These are phyloP conservation scores for Ustilago shanxiensis DNA, from an alignment of 1,284 basidiomycete genomes.

Conservation along the genomic window DNA sequence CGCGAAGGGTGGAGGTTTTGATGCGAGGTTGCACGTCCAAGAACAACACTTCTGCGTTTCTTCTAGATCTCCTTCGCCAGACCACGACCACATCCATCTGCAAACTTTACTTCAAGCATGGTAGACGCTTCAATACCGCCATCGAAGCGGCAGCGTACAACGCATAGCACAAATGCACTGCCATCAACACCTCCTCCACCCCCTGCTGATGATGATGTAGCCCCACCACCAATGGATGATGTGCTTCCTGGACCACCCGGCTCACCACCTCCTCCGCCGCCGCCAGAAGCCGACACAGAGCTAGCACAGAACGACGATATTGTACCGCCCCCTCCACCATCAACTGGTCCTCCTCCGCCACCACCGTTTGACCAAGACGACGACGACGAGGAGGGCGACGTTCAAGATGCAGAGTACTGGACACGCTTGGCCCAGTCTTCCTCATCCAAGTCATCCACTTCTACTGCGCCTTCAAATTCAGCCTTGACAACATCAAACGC, in stretches of 20 bases:
- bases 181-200: slow-evolving; percentile 36
- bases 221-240: neutral
- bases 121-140: slow-evolving; percentile 9
- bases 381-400: slow-evolving; percentile 34
- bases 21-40: slow-evolving; percentile 3
- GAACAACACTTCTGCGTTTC: slow-evolving; percentile 16
- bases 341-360: slow-evolving; percentile 27
- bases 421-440: slow-evolving; percentile 43
- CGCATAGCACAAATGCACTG: neutral
- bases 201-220: slow-evolving; percentile 7
- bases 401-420: slow-evolving; percentile 61
- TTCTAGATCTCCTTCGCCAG: neutral
- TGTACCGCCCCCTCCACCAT: slow-evolving; percentile 35
- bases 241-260: slow-evolving; percentile 18
- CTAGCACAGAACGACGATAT: slow-evolving; percentile 29
- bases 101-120: neutral
- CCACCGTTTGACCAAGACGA: slow-evolving; percentile 24
- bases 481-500: neutral
- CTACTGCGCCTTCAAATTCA: neutral
- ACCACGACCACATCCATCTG: neutral
- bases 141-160: slow-evolving; percentile 25
- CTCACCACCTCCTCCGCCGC: slow-evolving; percentile 48
- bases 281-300: slow-evolving; percentile 24
- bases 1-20: slow-evolving; percentile 29
- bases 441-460: neutral